phyloP scores from a whole-genome alignment of 371 early-diverging fungal genomes.

The Gilbertella persicaria region DNA sequence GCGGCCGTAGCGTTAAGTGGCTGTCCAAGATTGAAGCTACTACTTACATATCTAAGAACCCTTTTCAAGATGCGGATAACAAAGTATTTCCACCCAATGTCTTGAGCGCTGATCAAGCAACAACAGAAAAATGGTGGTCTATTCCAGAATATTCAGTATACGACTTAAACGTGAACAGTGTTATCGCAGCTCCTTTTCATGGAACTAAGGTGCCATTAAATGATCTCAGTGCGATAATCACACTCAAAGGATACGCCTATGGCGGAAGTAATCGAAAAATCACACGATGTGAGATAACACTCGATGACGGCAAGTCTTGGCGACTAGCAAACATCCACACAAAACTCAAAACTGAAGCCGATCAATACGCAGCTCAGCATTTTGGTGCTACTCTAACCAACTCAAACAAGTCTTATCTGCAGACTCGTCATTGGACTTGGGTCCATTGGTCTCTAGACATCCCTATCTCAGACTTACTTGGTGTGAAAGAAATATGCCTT shows the following conservation, averaged over 20 bases:
- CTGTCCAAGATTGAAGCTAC: conserved; percentile 62
- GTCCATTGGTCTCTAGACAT: conserved; percentile 63
- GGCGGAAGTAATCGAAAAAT: conserved; percentile 74
- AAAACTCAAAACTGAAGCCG: conserved; percentile 3
- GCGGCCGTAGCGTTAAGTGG: conserved; percentile 87
- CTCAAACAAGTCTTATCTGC: conserved; percentile 22
- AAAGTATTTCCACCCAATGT: conserved; percentile 76
- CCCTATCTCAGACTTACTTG: conserved; percentile 47
- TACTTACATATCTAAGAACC: conserved; percentile 61
- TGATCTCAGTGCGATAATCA: conserved; percentile 32
- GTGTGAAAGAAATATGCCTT: conserved; percentile 57
- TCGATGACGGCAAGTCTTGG: conserved; percentile 84
- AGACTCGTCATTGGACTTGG: conserved; percentile 71
- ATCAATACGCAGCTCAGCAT: conserved; percentile 34
- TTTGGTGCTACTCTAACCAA: conserved; percentile 14
- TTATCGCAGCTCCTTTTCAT: conserved; percentile 53
- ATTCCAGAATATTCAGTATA: conserved; percentile 68
- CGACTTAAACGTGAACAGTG: conserved; percentile 69
- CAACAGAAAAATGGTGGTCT: conserved; percentile 57
- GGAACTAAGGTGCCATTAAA: conserved; percentile 39
- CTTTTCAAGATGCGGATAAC: conserved; percentile 84
- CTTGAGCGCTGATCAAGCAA: conserved; percentile 46
- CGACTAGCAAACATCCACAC: conserved; percentile 42
- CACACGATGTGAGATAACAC: conserved; percentile 77
- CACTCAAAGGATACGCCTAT: conserved; percentile 74